Evolutionary conservation across 345 rosid genomes (phyloP), one percentile per base, ranked within the genome.

Genomic region (Boechera retrofracta): DNA sequence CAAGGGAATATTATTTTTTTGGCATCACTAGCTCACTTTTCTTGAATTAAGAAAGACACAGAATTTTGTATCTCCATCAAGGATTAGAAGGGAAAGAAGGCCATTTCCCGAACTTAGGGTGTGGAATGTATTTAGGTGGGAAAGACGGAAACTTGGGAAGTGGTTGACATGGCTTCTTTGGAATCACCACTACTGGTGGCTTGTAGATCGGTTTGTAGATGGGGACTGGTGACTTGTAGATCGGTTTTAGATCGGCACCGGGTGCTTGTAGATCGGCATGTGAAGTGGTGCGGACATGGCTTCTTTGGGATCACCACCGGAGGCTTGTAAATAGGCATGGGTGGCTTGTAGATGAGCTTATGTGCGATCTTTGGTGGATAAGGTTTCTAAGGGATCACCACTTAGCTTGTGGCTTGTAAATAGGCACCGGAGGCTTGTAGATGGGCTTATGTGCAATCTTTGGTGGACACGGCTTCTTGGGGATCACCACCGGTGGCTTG

Each of bases 81-180:
- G 79, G 72, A 52, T 72, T 71, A 41, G 69, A 61, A 41, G 74
- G 79, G 21, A 68, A 39, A 28, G 87, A 85, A 71, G 88, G 88
- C 78, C 69, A 77, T 65, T 87, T 83, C 29, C 83, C 83, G 28
- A 82, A 85, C 75, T 88, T 77, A 31, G 83, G 87, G 51, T 81
- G 81, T 38, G 80, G 77, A 76, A 73, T 7, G 71, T 42, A 39
- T 73, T 80, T 80, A 11, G 85, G 89, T 67, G 85, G 82, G 71
- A 82, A 74, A 1, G 80, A 82, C 41, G 93, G 89, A 63, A 85
- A 48, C 57, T 84, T 75, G 1, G 83, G 86, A 65, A 82, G 65
- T 33, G 82, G 77, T 11, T 85, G 80, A 39, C 42, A 32, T 29
- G 84, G 66, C 45, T 57, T 71, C 32, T 71, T 70, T n/a, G 74